Base-by-base conservation (phyloP, 2,329 filamentous ascomycete species). In the Niveomyces coronatus region DNA sequence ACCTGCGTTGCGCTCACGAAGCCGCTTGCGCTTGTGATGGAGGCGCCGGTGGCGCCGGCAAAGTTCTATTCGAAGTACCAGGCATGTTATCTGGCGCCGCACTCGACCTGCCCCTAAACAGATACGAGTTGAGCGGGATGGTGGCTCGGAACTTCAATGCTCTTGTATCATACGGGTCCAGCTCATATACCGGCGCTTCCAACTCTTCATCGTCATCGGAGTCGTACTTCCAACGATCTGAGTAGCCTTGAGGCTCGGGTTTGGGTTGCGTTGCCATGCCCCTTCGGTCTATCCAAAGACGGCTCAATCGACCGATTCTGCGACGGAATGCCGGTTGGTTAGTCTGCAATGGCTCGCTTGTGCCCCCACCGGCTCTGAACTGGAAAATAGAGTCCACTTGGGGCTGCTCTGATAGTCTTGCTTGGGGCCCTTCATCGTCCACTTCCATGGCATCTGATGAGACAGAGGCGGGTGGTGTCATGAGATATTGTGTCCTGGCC, bases 251-350 rank as follows among this genome's bases (percentile, higher is more conserved):
- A 31, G 56, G 51, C 27, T 70, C 60, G 52, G 58, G 58, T 56
- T 61, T 65, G 53, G 59, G 64, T 42, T 65, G 63, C 36, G 65
- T 71, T 30, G 58, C 44, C 54, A 86, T 65, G 40, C 81, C 79
- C 49, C 84, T 79, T 49, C 87, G 80, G 61, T 96, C 91, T 48
- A 96, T 85, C 74, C 87, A 86, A 48, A 94, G 60, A 27, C 89
- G 79, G 45, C 87, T 86, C 45, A 88, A 71, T 49, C 89, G 82
- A 38, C 89, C 89, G 39, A 87, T 78, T 42, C 91, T 81, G 46
- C 87, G 78, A 47, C 89, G 79, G 67, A 84, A 95, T 13, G 81
- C 79, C 39, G 82, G 80, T 40, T 66, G 65, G 53, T 47, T 62
- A 49, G 46, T 55, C 52, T 48, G 60, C 47, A 50, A 57, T 53